Percentiles rank a stretch among this genome's conserved stretches.
Conservation (phyloP, 305 asterid genomes). For the Fraxinus dipetala region DNA sequence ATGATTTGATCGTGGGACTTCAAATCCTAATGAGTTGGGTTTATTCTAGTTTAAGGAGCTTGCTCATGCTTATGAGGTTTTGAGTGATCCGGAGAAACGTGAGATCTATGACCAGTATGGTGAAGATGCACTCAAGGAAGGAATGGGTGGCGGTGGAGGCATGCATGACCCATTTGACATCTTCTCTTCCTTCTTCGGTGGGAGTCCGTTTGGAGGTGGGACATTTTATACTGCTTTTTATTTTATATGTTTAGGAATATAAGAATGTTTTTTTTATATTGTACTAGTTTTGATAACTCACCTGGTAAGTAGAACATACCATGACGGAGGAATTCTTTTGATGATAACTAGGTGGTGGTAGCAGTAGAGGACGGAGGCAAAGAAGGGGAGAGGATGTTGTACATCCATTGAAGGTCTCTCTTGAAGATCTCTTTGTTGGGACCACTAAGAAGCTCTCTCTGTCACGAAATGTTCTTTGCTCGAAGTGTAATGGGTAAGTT, state of each 20-base stretch:
- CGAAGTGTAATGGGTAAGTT: slow-evolving; percentile 52
- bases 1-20: background rate
- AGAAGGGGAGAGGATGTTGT: slow-evolving; percentile 65
- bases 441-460: slow-evolving; percentile 54
- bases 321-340: background rate
- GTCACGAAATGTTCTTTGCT: slow-evolving; percentile 50
- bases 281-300: background rate
- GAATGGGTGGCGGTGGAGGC: slow-evolving; percentile 71
- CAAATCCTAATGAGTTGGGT: background rate
- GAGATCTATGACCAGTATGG: slow-evolving; percentile 89
- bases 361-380: slow-evolving; percentile 65
- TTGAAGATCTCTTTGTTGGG: slow-evolving; percentile 51
- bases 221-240: background rate
- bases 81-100: slow-evolving; percentile 83
- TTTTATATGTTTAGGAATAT: background rate
- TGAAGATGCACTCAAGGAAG: slow-evolving; percentile 93
- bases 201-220: slow-evolving; percentile 51
- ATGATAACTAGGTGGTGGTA: slow-evolving; percentile 48
- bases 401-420: slow-evolving; percentile 57
- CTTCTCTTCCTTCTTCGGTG: slow-evolving; percentile 59
- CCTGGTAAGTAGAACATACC: background rate
- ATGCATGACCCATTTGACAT: slow-evolving; percentile 64
- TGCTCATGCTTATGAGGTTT: slow-evolving; percentile 88
- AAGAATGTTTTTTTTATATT: background rate
- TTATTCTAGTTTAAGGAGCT: slow-evolving; percentile 73